These are phyloP conservation scores for Ustulina deusta DNA, from an alignment of 2,329 filamentous ascomycete genomes.

Conservation along the genomic window DNA sequence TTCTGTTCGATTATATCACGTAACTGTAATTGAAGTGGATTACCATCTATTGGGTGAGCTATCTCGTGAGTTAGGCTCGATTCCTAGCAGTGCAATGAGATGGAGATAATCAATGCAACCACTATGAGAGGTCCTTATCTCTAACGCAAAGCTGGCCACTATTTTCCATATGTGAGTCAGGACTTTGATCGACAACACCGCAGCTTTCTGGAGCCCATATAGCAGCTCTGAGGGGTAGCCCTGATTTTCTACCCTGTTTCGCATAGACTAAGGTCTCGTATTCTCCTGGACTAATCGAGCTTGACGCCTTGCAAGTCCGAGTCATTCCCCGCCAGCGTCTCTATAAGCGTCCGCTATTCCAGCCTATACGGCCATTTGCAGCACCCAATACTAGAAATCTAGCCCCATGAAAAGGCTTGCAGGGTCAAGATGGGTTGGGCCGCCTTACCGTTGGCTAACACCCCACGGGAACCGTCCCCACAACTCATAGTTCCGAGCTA, in stretches of 20 bases:
- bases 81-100: too few relatives aligned
- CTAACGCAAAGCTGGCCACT: neutral
- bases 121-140: too few relatives aligned
- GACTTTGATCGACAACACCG: neutral
- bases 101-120: too few relatives aligned
- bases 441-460: too few relatives aligned
- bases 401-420: neutral
- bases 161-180: neutral
- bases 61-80: too few relatives aligned
- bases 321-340: neutral
- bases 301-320: neutral
- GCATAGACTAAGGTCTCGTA: neutral
- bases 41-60: too few relatives aligned
- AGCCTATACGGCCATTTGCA: neutral
- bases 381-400: neutral
- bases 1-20: neutral
- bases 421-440: neutral
- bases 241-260: neutral
- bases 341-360: neutral
- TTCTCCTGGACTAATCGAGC: neutral
- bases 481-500: conserved; percentile 6
- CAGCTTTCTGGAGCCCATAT: too few relatives aligned
- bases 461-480: neutral
- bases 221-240: neutral
- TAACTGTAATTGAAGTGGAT: too few relatives aligned